Conservation (phyloP, 352 stramenopile species). For the Saprolegnia parasitica region DNA sequence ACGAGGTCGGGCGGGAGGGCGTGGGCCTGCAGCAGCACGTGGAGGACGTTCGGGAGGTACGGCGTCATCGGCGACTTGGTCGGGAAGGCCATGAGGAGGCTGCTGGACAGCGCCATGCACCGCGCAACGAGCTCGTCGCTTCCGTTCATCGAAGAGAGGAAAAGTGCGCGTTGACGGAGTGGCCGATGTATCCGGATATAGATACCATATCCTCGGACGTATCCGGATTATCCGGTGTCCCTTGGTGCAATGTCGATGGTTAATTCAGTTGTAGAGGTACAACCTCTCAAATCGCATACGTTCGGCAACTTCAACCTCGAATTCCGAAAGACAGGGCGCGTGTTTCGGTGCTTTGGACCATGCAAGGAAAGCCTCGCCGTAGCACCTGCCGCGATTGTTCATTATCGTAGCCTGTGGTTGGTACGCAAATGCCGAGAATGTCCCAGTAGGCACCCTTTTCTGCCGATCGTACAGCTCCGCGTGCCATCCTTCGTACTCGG, state of each 20-base stretch:
- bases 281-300: constrained; percentile 1
- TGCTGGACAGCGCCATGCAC: constrained; percentile 14
- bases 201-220: constrained; percentile 2
- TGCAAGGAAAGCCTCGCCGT: too few species aligned
- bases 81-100: constrained; percentile 17
- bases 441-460: too few species aligned
- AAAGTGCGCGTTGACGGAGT: constrained; percentile 24
- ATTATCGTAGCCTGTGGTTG: too few species aligned
- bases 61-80: constrained; percentile 11
- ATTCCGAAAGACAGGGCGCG: too few species aligned
- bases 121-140: constrained; percentile 13
- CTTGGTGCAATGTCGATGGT: constrained; percentile 4
- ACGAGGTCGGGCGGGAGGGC: constrained; percentile 4
- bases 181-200: constrained; percentile 15
- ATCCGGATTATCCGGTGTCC: background rate
- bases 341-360: too few species aligned
- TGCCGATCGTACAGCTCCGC: too few species aligned
- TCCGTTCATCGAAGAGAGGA: background rate
- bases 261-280: constrained; percentile 6
- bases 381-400: too few species aligned
- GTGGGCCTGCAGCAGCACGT: constrained; percentile 1
- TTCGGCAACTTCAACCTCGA: background rate
- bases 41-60: constrained; percentile 18
- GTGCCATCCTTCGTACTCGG: too few species aligned
- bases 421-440: too few species aligned